Conservation (phyloP, 108 stramenopile genomes). For the Skeletonema costatum region DNA sequence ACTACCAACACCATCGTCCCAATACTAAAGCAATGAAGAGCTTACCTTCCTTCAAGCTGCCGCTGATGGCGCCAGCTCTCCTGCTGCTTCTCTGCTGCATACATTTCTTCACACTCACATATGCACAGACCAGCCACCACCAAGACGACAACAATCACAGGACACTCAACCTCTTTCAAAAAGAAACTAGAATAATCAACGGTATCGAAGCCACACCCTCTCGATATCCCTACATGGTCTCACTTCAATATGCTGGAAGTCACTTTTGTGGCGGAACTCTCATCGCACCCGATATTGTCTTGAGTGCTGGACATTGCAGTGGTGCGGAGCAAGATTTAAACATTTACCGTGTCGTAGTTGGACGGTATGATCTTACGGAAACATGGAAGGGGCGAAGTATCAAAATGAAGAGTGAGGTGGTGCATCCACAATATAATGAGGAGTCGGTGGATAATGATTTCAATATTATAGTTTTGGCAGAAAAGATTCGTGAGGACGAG, state of each 20-base stretch:
- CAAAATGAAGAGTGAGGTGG: slow-evolving; percentile 15
- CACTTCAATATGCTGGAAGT: slow-evolving; percentile 37
- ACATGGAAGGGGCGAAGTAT: slow-evolving; percentile 19
- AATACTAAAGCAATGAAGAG: background rate
- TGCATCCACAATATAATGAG: slow-evolving; percentile 19
- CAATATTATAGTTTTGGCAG: slow-evolving; percentile 10
- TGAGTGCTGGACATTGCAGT: slow-evolving; percentile 69
- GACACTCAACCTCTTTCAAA: background rate
- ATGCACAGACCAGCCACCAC: background rate
- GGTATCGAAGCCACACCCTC: slow-evolving; percentile 28
- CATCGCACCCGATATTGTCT: slow-evolving; percentile 54
- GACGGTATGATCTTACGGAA: slow-evolving; percentile 39
- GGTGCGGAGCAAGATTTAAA: slow-evolving; percentile 1
- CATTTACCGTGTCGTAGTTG: slow-evolving; percentile 38
- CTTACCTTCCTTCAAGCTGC: background rate
- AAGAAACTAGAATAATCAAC: slow-evolving; percentile 46
- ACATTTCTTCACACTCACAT: background rate
- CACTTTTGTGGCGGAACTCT: slow-evolving; percentile 65
- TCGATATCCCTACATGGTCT: slow-evolving; percentile 62
- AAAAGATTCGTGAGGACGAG: slow-evolving; percentile 3
- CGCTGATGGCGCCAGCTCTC: background rate
- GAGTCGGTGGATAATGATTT: slow-evolving; percentile 24
- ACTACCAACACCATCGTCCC: no score
- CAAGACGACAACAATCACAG: background rate
- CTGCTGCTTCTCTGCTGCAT: background rate